These are phyloP conservation scores for Fusarium pilosicola DNA, from an alignment of 2,329 filamentous ascomycete genomes.

Conservation along the genomic window DNA sequence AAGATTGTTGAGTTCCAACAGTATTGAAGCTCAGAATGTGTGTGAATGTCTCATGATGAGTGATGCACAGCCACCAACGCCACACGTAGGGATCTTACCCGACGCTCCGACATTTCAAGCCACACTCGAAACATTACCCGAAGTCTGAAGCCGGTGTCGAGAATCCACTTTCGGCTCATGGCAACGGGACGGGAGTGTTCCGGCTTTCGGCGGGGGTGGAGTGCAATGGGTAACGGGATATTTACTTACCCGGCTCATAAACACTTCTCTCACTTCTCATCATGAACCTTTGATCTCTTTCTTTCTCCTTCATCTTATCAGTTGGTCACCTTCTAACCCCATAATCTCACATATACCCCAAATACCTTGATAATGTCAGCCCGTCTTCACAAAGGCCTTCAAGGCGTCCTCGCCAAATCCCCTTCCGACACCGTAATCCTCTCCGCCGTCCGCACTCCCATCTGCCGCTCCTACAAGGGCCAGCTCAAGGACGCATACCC, in stretches of 20 bases:
- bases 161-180: slow-evolving; percentile 31
- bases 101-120: slow-evolving; percentile 14
- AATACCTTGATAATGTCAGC: slow-evolving; percentile 24
- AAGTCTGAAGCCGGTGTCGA: slow-evolving; percentile 37
- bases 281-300: neutral
- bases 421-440: slow-evolving; percentile 88
- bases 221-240: slow-evolving; percentile 30
- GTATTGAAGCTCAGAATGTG: neutral
- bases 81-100: slow-evolving; percentile 20
- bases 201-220: slow-evolving; percentile 29
- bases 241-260: slow-evolving; percentile 36
- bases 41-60: slow-evolving; percentile 13
- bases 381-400: slow-evolving; percentile 63
- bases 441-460: slow-evolving; percentile 87
- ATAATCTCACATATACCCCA: neutral
- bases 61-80: neutral
- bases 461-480: slow-evolving; percentile 86
- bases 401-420: slow-evolving; percentile 79
- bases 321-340: neutral
- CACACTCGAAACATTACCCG: slow-evolving; percentile 37
- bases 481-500: slow-evolving; percentile 88
- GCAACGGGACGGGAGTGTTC: slow-evolving; percentile 26
- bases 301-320: slow-evolving; percentile 1
- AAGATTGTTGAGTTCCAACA: neutral
- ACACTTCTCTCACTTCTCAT: slow-evolving; percentile 8